phyloP scores from a whole-genome alignment of 441 rosid species.

The Bruguiera hainesii region DNA sequence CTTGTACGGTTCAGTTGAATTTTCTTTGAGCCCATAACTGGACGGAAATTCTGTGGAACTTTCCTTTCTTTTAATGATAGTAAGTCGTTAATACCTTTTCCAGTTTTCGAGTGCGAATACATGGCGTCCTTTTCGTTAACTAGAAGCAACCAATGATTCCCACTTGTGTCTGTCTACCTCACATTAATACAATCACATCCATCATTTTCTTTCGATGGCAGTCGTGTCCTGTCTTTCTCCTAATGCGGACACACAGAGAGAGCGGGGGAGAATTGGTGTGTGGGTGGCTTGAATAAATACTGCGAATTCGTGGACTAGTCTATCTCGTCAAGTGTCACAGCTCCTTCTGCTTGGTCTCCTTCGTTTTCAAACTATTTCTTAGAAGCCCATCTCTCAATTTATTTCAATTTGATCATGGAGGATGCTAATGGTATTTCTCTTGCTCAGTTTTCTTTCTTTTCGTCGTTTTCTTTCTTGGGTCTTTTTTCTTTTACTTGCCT shows the following conservation, averaged over 20 bases:
- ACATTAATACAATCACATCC: background rate
- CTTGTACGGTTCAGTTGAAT: too few relatives aligned
- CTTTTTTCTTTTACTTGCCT: background rate
- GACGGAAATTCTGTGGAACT: too few relatives aligned
- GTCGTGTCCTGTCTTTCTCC: too few relatives aligned
- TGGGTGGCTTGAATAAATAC: background rate
- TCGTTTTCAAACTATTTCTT: constrained; percentile 2
- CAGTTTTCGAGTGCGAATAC: too few relatives aligned
- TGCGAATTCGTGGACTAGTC: constrained; percentile 16
- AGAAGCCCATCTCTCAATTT: constrained; percentile 8
- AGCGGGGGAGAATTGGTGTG: too few relatives aligned
- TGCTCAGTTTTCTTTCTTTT: background rate
- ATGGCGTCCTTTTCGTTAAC: too few relatives aligned
- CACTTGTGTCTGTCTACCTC: background rate
- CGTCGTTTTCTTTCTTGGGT: background rate
- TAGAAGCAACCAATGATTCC: background rate
- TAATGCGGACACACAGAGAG: too few relatives aligned
- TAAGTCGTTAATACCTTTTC: too few relatives aligned
- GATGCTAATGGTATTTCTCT: constrained; percentile 29
- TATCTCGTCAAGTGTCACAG: background rate
- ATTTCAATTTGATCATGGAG: constrained; percentile 26
- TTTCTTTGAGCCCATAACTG: too few relatives aligned
- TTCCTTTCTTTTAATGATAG: too few relatives aligned
- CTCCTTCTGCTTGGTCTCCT: background rate
- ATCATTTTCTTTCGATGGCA: background rate